These are phyloP conservation scores for Phylloporus rhodoxanthus DNA, from an alignment of 768 basidiomycete genomes.

Conservation along the genomic window DNA sequence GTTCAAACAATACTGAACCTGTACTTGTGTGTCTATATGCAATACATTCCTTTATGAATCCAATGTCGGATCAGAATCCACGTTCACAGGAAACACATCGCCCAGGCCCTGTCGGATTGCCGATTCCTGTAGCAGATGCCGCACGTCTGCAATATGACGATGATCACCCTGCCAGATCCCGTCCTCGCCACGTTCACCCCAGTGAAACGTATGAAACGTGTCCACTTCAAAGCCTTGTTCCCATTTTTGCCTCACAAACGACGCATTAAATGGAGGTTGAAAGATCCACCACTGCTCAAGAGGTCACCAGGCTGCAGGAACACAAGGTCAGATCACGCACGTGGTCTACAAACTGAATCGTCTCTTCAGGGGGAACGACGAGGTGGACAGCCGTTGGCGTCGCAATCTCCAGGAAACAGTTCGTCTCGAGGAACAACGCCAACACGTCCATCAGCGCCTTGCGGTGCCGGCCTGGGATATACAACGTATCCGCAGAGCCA, in stretches of 20 bases:
- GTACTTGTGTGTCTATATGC: neutral
- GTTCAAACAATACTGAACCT: neutral
- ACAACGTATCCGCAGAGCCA: slow-evolving; percentile 45
- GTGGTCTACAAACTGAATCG: slow-evolving; percentile 45
- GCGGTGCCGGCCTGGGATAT: slow-evolving; percentile 41
- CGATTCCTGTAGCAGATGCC: slow-evolving; percentile 34
- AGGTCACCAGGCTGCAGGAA: neutral
- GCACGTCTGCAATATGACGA: slow-evolving; percentile 34
- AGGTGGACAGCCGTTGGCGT: slow-evolving; percentile 42
- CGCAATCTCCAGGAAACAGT: slow-evolving; percentile 47
- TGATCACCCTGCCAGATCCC: slow-evolving; percentile 34
- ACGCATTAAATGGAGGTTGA: slow-evolving; percentile 40
- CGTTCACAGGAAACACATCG: slow-evolving; percentile 20
- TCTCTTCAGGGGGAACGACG: slow-evolving; percentile 34
- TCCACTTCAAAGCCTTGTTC: slow-evolving; percentile 42
- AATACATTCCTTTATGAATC: neutral
- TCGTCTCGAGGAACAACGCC: slow-evolving; percentile 40
- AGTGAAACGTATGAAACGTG: slow-evolving; percentile 47
- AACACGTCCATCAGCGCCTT: slow-evolving; percentile 37
- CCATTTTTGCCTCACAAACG: slow-evolving; percentile 45
- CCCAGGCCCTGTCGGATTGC: slow-evolving; percentile 33
- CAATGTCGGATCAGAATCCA: neutral
- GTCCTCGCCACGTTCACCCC: slow-evolving; percentile 36
- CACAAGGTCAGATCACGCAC: slow-evolving; percentile 20
- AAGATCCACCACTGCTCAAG: slow-evolving; percentile 44